Base-by-base conservation (phyloP, 768 basidiomycete species). In the Solioccasus polychromus region DNA sequence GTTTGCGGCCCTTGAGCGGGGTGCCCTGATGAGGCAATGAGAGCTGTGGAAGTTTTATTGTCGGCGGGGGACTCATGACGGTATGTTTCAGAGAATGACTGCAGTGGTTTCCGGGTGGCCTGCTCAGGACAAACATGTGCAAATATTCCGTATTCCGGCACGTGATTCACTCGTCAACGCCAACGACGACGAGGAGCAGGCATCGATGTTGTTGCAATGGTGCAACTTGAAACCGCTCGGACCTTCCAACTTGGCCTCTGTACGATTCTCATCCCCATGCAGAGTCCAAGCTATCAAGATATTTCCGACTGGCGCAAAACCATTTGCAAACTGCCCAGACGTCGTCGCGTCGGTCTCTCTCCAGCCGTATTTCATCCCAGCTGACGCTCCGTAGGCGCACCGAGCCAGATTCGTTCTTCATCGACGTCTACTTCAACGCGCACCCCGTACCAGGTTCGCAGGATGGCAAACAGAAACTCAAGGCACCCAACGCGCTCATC, bases 381-480 rank as follows among this genome's bases (percentile, higher is more conserved):
- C 25, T 50, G 25, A 53, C 20, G 10, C 22, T 42, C 56, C 32
- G 17, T 48, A 89, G 88, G 44, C 68, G 71, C 48, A 91, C 88
- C 22, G 78, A 84, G 50, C 88, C 87, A 1, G 75, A 79, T 6
- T 75, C 84, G 0, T 89, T 90, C 69, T 83, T 80, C 57, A 69
- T 88, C 15, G 78, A 89, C 43, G 68, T 89, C 8, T 88, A 79
- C 63, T 82, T 91, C 67, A 89, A 88, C 66, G 82, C 85, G 0
- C 77, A 80, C 24, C 73, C 79, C 1, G 68, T 79, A 4, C 61
- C 68, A 11, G 49, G 68, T 19, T 59, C 63, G 8, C 73, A 74
- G 5, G 66, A 72, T 35, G 61, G 62, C 4, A 82, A 79, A 58
- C 78, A 77, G 40, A 85, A 79, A 51, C 77, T 77, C 45, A 80